Conservation (phyloP, 805 yeast genomes). For the Hanseniaspora singularis region DNA sequence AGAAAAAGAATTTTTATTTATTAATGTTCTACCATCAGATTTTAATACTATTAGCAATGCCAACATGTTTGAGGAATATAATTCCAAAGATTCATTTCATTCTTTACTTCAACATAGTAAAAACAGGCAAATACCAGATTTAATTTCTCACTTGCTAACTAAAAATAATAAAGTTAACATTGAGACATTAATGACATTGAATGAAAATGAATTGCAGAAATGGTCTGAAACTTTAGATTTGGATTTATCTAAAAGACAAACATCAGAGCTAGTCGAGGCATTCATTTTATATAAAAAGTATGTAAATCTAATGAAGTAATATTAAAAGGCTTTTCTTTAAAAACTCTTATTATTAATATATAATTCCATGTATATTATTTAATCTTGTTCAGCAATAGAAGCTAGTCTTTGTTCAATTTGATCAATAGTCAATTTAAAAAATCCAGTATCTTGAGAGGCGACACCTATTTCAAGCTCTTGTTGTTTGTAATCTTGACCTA, state of each 20-base stretch:
- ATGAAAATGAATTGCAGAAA: background rate
- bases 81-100: background rate
- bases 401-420: conserved; percentile 91
- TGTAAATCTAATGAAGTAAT: background rate
- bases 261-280: conserved; percentile 2
- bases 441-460: conserved; percentile 55
- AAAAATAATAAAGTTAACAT: background rate
- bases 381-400: conserved; percentile 93
- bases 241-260: background rate
- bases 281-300: conserved; percentile 12
- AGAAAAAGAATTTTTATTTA: too few species aligned
- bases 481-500: conserved; percentile 88
- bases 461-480: conserved; percentile 90
- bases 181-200: conserved; percentile 3
- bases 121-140: background rate
- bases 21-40: too few species aligned
- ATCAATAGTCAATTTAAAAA: conserved; percentile 62
- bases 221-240: background rate
- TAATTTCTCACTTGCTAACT: background rate
- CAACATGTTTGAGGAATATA: too few species aligned
- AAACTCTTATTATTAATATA: background rate
- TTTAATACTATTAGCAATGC: too few species aligned
- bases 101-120: background rate
- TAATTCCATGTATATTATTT: conserved; percentile 17
- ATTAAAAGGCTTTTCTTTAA: too few species aligned